Percentiles rank a stretch among this genome's conserved stretches.
Conservation (phyloP, 2,329 filamentous ascomycete genomes). For the Seiridium unicorne region DNA sequence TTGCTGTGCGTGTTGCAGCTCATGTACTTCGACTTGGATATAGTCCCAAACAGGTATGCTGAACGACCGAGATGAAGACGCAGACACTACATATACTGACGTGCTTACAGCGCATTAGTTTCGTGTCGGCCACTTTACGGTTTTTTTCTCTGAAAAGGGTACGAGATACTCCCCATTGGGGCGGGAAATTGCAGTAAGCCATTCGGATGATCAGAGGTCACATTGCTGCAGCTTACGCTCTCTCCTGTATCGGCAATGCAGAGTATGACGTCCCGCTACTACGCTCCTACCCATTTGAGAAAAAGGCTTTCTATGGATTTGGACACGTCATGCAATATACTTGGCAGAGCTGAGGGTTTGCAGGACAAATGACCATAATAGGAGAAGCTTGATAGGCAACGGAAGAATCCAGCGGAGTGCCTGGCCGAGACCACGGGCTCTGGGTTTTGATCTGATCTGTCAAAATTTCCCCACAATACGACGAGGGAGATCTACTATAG, state of each 20-base stretch:
- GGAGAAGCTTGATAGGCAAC: neutral
- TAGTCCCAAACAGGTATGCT: no score
- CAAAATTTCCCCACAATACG: neutral
- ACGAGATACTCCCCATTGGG: neutral
- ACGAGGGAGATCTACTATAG: neutral
- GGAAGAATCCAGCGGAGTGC: neutral
- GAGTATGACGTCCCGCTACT: neutral
- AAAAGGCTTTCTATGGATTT: neutral
- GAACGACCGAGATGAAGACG: no score
- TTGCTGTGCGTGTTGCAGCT: no score
- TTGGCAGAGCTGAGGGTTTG: neutral
- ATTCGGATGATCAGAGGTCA: neutral
- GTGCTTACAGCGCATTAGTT: neutral
- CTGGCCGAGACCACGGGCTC: no score
- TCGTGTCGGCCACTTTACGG: neutral
- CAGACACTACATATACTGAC: neutral
- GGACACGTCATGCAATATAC: neutral
- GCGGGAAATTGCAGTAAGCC: neutral
- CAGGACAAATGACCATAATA: neutral
- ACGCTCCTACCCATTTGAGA: neutral
- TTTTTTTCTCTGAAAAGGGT: no score
- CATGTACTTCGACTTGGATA: no score
- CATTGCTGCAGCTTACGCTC: slow-evolving; percentile 1
- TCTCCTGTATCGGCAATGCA: neutral
- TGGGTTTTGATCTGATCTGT: neutral